Evolutionary conservation across 345 rosid genomes (phyloP), one percentile per base, ranked within the genome.

Genomic region (Populus davidiana): DNA sequence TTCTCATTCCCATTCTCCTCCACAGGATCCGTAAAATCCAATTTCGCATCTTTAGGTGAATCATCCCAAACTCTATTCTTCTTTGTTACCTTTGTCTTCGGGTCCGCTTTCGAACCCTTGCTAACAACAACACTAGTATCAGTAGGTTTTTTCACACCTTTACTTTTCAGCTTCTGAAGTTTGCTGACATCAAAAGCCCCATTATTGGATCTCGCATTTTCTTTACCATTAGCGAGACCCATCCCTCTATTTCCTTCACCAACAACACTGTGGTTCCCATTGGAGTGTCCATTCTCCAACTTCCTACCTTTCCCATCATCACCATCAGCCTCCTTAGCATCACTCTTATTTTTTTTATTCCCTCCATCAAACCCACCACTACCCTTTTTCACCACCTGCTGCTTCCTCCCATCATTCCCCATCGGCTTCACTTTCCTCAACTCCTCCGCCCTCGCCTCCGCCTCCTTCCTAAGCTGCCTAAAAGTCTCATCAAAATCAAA

Each of bases 41-140:
- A 75, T 79, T 94, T 96, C 59, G 87, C 63, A 68, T 88, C 91
- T 43, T 77, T 72, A 83, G 97, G 94, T 29, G 89, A 78, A 85
- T 96, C 97, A 59, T 90, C 97, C 99, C 99, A 96, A 84, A 91
- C 96, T 83, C 98, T 92, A 75, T 94, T 90, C 88, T 93, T 87
- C 83, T 96, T 96, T 27, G 93, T 84, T 63, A 77, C 72, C 81
- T 91, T 94, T 87, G 91, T 96, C 78, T 91, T 89, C 16, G 93
- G 89, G 86, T 94, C 95, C 82, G 56, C 85, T 79, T 89, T 89
- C 71, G 97, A 82, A 88, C 87, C 92, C 84, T 88, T 91, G 79
- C 73, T 90, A 87, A 82, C 89, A 84, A 88, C 86, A 84, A 88
- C 86, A 10, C 29, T n/a, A 87, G 86, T 84, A 78, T 93, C 95